Conservation (phyloP, 192 early-diverging fungal species). For the Coemansia sp. region DNA sequence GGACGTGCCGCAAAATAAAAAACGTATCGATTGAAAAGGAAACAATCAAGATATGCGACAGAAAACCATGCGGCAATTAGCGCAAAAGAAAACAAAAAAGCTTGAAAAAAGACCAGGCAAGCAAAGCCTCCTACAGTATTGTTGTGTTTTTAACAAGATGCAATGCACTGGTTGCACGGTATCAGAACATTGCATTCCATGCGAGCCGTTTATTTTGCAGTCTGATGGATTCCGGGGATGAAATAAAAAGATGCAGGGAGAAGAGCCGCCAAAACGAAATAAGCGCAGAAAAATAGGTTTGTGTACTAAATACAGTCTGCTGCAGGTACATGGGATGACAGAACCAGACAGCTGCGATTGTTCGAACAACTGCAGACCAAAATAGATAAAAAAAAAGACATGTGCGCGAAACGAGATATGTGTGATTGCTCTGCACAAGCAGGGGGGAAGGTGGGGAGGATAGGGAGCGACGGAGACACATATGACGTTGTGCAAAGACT, state of each 20-base stretch:
- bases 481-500: background rate
- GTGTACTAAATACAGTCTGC: background rate
- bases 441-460: background rate
- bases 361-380: background rate
- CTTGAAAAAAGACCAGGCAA: background rate
- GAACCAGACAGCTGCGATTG: background rate
- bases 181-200: background rate
- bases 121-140: too few species aligned
- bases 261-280: background rate
- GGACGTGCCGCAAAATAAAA: too few species aligned
- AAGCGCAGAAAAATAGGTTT: background rate
- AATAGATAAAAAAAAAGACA: background rate
- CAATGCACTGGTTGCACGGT: background rate
- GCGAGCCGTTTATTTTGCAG: background rate
- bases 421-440: background rate
- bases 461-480: background rate
- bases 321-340: background rate
- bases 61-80: background rate
- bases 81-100: background rate
- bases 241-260: background rate
- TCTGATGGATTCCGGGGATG: background rate
- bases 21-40: too few species aligned
- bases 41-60: background rate
- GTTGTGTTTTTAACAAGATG: background rate
- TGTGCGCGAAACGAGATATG: background rate